Conservation (phyloP, 1,139 yeast species). For the Blastobotrys indianensis region DNA sequence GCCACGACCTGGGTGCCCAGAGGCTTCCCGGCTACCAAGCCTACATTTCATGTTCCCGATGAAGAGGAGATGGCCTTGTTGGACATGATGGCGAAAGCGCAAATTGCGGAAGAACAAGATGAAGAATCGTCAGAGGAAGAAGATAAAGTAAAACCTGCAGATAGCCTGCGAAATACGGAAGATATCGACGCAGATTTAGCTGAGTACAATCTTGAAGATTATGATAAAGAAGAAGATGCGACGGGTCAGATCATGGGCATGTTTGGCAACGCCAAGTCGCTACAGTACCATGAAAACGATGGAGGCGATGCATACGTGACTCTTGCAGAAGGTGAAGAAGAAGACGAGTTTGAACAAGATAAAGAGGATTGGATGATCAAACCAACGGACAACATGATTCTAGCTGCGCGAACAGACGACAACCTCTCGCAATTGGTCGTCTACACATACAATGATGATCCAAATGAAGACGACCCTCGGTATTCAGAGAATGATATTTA, state of each 20-base stretch:
- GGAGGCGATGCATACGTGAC: constrained; percentile 72
- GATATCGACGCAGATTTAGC: constrained; percentile 60
- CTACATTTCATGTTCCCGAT: constrained; percentile 78
- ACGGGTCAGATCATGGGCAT: constrained; percentile 39
- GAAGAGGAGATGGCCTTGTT: constrained; percentile 93
- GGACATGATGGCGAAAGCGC: constrained; percentile 75
- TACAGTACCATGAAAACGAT: constrained; percentile 48
- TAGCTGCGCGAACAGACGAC: constrained; percentile 94
- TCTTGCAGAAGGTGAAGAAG: constrained; percentile 54
- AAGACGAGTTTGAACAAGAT: constrained; percentile 56
- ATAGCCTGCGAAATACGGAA: constrained; percentile 23
- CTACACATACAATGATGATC: constrained; percentile 84
- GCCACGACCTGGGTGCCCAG: constrained; percentile 95
- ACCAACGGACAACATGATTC: constrained; percentile 82
- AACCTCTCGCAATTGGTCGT: constrained; percentile 89
- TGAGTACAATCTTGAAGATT: constrained; percentile 80
- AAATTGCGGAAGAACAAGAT: constrained; percentile 50
- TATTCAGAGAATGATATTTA: constrained; percentile 58
- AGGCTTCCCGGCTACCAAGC: constrained; percentile 91
- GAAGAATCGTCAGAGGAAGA: constrained; percentile 33
- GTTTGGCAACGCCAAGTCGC: constrained; percentile 40
- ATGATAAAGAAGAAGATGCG: constrained; percentile 63
- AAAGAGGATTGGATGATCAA: constrained; percentile 78
- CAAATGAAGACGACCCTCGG: constrained; percentile 56
- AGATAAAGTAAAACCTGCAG: constrained; percentile 15